Evolutionary conservation across 257 asterid species (phyloP).

Genomic region (Nicotiana attenuata): DNA sequence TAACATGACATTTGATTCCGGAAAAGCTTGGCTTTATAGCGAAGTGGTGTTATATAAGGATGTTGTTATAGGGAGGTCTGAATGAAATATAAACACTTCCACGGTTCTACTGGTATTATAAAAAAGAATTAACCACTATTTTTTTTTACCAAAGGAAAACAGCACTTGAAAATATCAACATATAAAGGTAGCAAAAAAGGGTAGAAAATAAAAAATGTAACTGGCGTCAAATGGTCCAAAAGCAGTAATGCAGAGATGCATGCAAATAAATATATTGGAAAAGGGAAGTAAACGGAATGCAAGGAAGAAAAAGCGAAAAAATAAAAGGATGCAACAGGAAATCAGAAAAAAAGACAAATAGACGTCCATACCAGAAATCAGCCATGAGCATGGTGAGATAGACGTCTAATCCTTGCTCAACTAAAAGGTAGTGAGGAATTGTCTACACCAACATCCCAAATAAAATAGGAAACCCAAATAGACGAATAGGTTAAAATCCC

Average conservation of each 20-base stretch:
- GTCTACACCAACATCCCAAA: background rate
- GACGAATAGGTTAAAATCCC: background rate
- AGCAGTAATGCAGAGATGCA: background rate
- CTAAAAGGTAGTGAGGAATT: background rate
- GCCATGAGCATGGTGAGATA: background rate
- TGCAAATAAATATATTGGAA: background rate
- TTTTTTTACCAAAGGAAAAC: too few species aligned
- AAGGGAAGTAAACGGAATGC: background rate
- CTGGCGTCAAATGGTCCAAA: background rate
- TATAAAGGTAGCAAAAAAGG: background rate
- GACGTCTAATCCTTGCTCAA: background rate
- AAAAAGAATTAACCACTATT: too few species aligned
- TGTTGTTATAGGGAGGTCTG: too few species aligned
- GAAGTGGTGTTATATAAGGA: too few species aligned
- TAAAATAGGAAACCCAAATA: background rate
- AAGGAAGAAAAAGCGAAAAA: background rate
- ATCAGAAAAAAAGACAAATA: background rate
- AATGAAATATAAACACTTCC: too few species aligned
- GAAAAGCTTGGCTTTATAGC: too few species aligned
- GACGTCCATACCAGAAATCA: constrained; percentile 5
- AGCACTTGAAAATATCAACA: too few species aligned
- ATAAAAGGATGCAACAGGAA: background rate
- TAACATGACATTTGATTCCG: too few species aligned
- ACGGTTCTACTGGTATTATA: too few species aligned
- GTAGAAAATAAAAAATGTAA: too few species aligned